Evolutionary conservation across 2,329 filamentous ascomycete genomes (phyloP).

Genomic region (Cyclaneusma minus): DNA sequence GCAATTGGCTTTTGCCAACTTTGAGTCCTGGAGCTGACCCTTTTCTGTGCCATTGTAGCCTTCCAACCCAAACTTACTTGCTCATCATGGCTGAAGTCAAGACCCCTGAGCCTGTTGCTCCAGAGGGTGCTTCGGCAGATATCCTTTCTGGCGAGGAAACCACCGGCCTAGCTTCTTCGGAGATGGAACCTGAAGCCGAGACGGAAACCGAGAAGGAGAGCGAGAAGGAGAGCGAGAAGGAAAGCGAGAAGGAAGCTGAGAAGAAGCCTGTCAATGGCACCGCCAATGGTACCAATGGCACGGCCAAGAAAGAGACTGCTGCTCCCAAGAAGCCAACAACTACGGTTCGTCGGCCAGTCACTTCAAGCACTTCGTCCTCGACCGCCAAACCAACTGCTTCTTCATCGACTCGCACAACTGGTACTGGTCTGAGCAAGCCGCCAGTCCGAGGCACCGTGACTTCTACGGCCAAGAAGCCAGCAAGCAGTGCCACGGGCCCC

Average conservation of each 20-base stretch:
- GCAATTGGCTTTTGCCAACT: too few species aligned
- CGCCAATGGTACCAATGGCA: slow-evolving; percentile 12
- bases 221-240: slow-evolving; percentile 11
- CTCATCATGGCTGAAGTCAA: slow-evolving; percentile 18
- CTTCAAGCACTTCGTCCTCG: slow-evolving; percentile 11
- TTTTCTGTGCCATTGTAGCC: too few species aligned
- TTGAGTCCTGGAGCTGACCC: too few species aligned
- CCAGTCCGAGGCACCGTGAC: slow-evolving; percentile 15
- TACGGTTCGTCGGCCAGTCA: slow-evolving; percentile 11
- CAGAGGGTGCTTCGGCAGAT: slow-evolving; percentile 10
- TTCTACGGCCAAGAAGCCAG: slow-evolving; percentile 14
- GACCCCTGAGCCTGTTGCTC: slow-evolving; percentile 8
- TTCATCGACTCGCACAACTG: slow-evolving; percentile 13
- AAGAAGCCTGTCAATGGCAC: slow-evolving; percentile 1
- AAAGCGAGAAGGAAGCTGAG: too few species aligned
- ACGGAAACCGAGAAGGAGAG: slow-evolving; percentile 7
- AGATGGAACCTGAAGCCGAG: slow-evolving; percentile 13
- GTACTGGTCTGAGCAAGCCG: slow-evolving; percentile 18
- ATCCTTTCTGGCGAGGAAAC: slow-evolving; percentile 7
- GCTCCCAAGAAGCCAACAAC: slow-evolving; percentile 12
- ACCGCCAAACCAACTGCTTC: slow-evolving; percentile 13
- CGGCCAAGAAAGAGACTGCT: slow-evolving; percentile 18
- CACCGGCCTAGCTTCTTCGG: slow-evolving; percentile 11
- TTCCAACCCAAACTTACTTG: too few species aligned
- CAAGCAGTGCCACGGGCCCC: slow-evolving; percentile 15